A percentile compares a stretch with the other conserved stretches of the same genome.
Evolutionary conservation across 1,139 yeast species (phyloP).

Genomic region (Saccharomyces pastorianus): DNA sequence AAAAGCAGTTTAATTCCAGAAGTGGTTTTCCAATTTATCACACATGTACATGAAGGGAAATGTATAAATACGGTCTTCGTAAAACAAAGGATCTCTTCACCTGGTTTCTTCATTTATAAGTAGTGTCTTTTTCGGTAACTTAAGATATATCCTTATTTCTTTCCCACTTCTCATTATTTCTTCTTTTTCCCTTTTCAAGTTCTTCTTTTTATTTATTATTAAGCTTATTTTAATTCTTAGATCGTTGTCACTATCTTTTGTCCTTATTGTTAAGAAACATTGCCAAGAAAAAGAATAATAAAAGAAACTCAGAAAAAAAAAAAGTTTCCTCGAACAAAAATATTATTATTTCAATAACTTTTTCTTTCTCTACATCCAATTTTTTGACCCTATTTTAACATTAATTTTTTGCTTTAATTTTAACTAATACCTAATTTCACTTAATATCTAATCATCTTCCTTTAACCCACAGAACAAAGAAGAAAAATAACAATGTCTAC

Average conservation of each 20-base stretch:
- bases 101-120: neutral
- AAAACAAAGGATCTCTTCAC: neutral
- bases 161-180: neutral
- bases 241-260: neutral
- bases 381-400: neutral
- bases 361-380: neutral
- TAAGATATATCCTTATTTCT: neutral
- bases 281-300: neutral
- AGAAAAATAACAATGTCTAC: constrained; percentile 6
- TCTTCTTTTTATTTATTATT: neutral
- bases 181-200: neutral
- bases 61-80: neutral
- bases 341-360: neutral
- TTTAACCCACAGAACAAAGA: constrained; percentile 1
- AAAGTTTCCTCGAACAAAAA: neutral
- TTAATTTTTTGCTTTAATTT: neutral
- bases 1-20: neutral
- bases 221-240: neutral
- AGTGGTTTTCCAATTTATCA: neutral
- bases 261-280: neutral
- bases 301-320: neutral
- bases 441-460: neutral
- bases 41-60: neutral
- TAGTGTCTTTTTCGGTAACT: neutral
- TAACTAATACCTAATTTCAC: neutral